These are phyloP conservation scores for Pyrenophora tritici-repentis DNA, from an alignment of 2,329 filamentous ascomycete species.

Conservation along the genomic window DNA sequence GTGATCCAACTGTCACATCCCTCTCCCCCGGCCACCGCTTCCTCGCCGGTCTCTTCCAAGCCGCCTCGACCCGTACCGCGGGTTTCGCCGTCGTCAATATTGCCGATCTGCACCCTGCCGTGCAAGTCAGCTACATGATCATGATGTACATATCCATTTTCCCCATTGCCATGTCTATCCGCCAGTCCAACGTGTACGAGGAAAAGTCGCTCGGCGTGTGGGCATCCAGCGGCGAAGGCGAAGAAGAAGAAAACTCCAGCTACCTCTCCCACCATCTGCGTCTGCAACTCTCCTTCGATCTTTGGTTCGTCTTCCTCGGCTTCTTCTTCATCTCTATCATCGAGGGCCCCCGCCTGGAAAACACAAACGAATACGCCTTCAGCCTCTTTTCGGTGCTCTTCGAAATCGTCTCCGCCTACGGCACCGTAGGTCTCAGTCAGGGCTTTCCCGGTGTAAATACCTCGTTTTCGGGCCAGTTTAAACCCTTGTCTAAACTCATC, in stretches of 20 bases:
- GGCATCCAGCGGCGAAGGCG: constrained; percentile 52
- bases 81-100: constrained; percentile 85
- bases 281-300: constrained; percentile 90
- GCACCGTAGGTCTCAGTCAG: constrained; percentile 88
- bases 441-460: constrained; percentile 78
- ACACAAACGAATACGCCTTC: constrained; percentile 59
- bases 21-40: constrained; percentile 76
- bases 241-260: constrained; percentile 66
- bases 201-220: constrained; percentile 84
- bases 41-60: constrained; percentile 87
- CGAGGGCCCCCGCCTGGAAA: constrained; percentile 74
- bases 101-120: constrained; percentile 78
- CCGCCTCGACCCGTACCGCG: constrained; percentile 84
- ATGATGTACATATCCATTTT: constrained; percentile 99
- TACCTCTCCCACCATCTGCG: constrained; percentile 93
- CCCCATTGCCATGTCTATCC: constrained; percentile 93
- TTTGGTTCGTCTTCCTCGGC: constrained; percentile 96
- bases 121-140: constrained; percentile 91
- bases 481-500: constrained; percentile 67
- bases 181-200: constrained; percentile 94
- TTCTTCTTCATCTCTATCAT: constrained; percentile 91
- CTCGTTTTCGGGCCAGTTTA: constrained; percentile 83
- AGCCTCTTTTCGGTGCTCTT: constrained; percentile 54
- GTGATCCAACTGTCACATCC: constrained; percentile 69
- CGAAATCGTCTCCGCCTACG: constrained; percentile 56